Evolutionary conservation across 176 grass and related monocot species (phyloP).

Genomic region (Lolium rigidum): DNA sequence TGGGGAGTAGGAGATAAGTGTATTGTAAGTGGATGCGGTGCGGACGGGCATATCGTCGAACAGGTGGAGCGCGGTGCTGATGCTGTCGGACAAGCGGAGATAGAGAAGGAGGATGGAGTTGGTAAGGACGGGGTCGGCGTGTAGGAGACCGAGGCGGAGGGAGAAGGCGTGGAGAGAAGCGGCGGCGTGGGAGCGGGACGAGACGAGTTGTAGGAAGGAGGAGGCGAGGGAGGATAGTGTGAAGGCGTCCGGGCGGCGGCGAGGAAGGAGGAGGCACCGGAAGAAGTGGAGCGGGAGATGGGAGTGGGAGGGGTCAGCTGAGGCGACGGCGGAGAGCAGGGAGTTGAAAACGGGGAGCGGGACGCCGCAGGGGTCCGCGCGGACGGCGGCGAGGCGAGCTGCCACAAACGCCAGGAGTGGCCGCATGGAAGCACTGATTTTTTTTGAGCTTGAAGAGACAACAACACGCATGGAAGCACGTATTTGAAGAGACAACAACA

Average conservation of each 20-base stretch:
- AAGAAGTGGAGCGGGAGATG: constrained; percentile 54
- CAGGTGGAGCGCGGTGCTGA: constrained; percentile 43
- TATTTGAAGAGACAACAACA: too few species aligned
- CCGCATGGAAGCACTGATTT: constrained; percentile 17
- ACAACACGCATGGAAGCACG: too few species aligned
- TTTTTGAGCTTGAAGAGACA: too few species aligned
- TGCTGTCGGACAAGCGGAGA: not conserved
- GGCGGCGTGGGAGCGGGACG: not conserved
- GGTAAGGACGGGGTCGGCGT: constrained; percentile 42
- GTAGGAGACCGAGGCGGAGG: constrained; percentile 43
- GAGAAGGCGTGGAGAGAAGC: constrained; percentile 39
- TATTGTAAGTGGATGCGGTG: constrained; percentile 65
- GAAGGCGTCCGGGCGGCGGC: constrained; percentile 56
- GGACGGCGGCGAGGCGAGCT: constrained; percentile 38
- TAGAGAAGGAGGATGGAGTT: constrained; percentile 58
- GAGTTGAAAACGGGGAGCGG: constrained; percentile 56
- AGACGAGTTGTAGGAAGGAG: constrained; percentile 13
- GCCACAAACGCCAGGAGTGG: constrained; percentile 22
- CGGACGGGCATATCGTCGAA: constrained; percentile 77
- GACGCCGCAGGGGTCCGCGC: constrained; percentile 31
- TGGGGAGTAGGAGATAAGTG: constrained; percentile 46
- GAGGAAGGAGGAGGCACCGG: constrained; percentile 44
- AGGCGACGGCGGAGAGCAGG: constrained; percentile 44
- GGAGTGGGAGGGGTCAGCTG: constrained; percentile 32
- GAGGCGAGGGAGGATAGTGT: constrained; percentile 45